A percentile compares a stretch with the other conserved stretches of the same genome.
phyloP scores from a whole-genome alignment of 805 yeast species.

The Candida morakotiae region DNA sequence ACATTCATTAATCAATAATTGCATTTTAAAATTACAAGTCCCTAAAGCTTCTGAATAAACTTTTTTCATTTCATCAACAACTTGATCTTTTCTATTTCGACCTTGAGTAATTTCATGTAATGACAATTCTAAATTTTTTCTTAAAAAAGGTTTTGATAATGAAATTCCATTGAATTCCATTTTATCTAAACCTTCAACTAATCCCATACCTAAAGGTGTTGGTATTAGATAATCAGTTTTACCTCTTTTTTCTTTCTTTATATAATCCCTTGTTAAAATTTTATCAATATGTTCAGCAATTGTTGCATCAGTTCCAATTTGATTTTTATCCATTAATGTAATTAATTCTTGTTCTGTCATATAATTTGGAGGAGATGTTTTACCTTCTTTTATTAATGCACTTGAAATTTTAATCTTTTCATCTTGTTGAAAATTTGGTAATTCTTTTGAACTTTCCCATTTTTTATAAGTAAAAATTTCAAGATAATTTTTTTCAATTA shows the following conservation, averaged over 20 bases:
- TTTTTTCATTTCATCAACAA: constrained; percentile 37
- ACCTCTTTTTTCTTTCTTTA: constrained; percentile 40
- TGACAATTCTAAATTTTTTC: constrained; percentile 70
- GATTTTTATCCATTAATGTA: constrained; percentile 92
- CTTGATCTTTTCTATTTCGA: constrained; percentile 44
- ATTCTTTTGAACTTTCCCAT: constrained; percentile 65
- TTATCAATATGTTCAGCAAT: constrained; percentile 96
- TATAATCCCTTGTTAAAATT: constrained; percentile 64
- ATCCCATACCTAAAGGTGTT: constrained; percentile 75
- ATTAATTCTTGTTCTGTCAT: constrained; percentile 92
- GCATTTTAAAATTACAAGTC: constrained; percentile 39
- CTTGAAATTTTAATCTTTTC: constrained; percentile 53
- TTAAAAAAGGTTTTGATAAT: constrained; percentile 81
- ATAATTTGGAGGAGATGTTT: constrained; percentile 74
- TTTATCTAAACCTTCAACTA: constrained; percentile 83
- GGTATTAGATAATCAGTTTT: constrained; percentile 58
- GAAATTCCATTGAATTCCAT: constrained; percentile 59
- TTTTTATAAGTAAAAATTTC: constrained; percentile 75
- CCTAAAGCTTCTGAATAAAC: constrained; percentile 44
- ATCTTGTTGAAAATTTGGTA: constrained; percentile 61
- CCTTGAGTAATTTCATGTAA: constrained; percentile 72
- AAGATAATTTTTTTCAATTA: constrained; percentile 68
- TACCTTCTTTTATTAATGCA: constrained; percentile 66
- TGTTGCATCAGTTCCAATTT: constrained; percentile 98
- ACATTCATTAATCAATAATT: constrained; percentile 25